Evolutionary conservation across 495 filamentous ascomycete genomes (phyloP).

Genomic region (Penicillium fimorum): DNA sequence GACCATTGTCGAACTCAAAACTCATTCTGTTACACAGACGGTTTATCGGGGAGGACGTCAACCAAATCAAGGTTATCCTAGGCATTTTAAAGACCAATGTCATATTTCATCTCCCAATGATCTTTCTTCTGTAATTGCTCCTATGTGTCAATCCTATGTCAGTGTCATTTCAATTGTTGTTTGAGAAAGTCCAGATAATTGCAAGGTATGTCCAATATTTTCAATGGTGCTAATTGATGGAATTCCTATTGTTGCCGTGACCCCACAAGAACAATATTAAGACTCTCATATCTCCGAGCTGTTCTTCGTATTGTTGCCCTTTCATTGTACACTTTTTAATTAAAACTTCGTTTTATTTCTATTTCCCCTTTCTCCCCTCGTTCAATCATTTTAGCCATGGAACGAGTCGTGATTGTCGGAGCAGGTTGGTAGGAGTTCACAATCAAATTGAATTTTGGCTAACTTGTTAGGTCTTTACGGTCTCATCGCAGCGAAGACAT

Average conservation of each 20-base stretch:
- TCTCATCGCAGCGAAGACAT: conserved; percentile 57
- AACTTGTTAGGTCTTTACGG: conserved; percentile 43
- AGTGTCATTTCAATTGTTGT: no score
- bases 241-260: background rate
- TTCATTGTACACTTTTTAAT: conserved; percentile 1
- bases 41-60: no score
- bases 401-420: conserved; percentile 26
- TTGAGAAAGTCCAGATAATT: no score
- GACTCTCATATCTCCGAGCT: background rate
- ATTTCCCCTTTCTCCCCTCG: background rate
- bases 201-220: no score
- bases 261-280: conserved; percentile 24
- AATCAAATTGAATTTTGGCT: background rate
- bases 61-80: no score
- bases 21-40: no score
- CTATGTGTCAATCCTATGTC: no score
- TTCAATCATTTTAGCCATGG: conserved; percentile 10
- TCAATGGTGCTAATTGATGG: background rate
- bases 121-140: no score
- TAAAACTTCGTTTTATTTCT: background rate
- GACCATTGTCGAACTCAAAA: no score
- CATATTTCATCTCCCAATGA: background rate
- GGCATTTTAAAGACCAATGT: no score
- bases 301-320: conserved; percentile 5
- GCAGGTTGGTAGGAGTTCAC: conserved; percentile 17